Evolutionary conservation across 208 protist species (phyloP), one percentile per base, ranked within the genome.

Genomic region (Acanthamoeba triangularis): DNA sequence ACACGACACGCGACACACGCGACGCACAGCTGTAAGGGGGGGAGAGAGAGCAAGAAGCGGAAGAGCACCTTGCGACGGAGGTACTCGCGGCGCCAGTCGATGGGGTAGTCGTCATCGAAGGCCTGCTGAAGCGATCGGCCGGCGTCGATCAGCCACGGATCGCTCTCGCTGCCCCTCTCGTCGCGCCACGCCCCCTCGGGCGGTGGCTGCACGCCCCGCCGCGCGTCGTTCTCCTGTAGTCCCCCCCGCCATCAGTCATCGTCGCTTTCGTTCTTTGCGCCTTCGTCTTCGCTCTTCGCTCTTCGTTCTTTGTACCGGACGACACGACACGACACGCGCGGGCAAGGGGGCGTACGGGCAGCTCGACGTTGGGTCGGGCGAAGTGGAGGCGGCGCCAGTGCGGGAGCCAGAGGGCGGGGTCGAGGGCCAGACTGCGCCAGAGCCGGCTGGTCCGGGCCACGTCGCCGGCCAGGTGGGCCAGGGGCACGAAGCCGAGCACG

Each of bases 51-150:
- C 1, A 35, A 49, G 14, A n/a, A 82, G 0, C 4, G 8, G 65
- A 28, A 35, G n/a, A 6, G n/a, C 47, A 85, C 76, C 41, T 85
- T 85, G 14, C 76, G 76, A 25, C 76, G 76, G 28, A 47, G 13
- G n/a, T 85, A 85, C 41, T 85, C 76, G 76, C 76, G 76, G 41
- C 76, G 76, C 76, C 76, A 85, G 47, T 85, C 76, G 44, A 85
- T 20, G 47, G 47, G 44, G 28, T 54, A n/a, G 76, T 85, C 41
- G 1, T 49, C 20, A 30, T 35, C 47, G 23, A 56, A 20, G 30
- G 76, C 76, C 76, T 85, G 41, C 47, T 56, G 76, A 13, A 85
- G 76, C 28, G 76, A 85, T 35, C 23, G 14, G 13, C 76, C 76
- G 33, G 47, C 76, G 76, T 85, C 76, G 23, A 85, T 1, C 35